Conservation (phyloP, 345 rosid genomes). For the Brassica incana region DNA sequence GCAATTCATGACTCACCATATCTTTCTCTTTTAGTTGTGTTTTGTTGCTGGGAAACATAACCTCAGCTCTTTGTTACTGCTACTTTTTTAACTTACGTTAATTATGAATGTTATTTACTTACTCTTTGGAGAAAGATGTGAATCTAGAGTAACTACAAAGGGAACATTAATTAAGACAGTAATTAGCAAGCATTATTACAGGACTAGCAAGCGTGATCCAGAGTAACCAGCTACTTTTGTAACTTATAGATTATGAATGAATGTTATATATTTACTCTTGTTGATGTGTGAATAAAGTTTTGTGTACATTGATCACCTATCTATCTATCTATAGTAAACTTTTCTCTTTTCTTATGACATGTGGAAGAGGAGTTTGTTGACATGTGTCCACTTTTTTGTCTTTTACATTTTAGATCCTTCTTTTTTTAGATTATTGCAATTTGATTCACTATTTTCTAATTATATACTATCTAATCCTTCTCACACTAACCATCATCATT, state of each 20-base stretch:
- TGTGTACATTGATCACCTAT: slow-evolving; percentile 4
- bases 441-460: too few relatives aligned
- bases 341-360: too few relatives aligned
- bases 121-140: background rate
- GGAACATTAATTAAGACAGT: background rate
- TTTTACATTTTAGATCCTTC: too few relatives aligned
- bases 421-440: too few relatives aligned
- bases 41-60: background rate
- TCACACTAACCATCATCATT: too few relatives aligned
- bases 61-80: background rate
- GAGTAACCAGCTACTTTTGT: too few relatives aligned
- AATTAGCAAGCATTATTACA: background rate
- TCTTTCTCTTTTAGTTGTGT: background rate
- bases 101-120: background rate
- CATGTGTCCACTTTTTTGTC: too few relatives aligned
- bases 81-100: background rate
- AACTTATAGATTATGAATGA: too few relatives aligned
- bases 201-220: background rate
- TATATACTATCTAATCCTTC: too few relatives aligned
- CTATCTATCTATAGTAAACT: too few relatives aligned
- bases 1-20: background rate
- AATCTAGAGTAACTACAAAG: background rate
- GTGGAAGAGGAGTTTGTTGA: too few relatives aligned
- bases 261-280: background rate
- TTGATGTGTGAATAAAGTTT: slow-evolving; percentile 9